Base-by-base conservation (phyloP, 768 basidiomycete species). In the Suillus spraguei region DNA sequence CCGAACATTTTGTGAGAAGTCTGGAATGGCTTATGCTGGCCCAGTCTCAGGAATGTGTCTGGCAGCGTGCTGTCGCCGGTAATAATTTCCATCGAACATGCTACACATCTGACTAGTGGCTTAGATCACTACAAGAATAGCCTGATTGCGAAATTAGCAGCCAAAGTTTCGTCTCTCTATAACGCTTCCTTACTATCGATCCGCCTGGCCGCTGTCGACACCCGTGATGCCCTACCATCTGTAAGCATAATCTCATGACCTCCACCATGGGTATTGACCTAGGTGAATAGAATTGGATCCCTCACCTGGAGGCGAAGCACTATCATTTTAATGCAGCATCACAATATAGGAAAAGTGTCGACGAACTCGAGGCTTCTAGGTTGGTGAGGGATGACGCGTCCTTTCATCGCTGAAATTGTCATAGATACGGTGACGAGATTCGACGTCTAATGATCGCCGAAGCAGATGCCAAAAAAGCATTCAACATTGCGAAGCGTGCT, bases 21-120 rank as follows among this genome's bases (percentile, higher is more conserved):
- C 71, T 97, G 49, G 87, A 92, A 70, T 84, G 77, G 66, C 82
- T 98, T 61, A 90, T 94, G 86, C 82, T 96, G 5, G 95, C 95
- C 0, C 94, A 98, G 75, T 96, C 95, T 1, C 97, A 99, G 68
- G 97, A 99, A 77, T 97, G 94, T 71, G 94, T 88, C 47, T 99
- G 96, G 96, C 95, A 97, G 72, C 85, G 90, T 67, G 95, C 95
- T 17, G 89, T 90, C 71, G 77, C 92, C 63, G 92, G 95, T 94
- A 68, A 68, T 72, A 68, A 3, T 11, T 49, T 32, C 16, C 50
- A 20, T 42, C 47, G 10, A 20, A 38, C 5, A 24, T 16, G 16
- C 35, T 56, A 56, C 42, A 3, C 39, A 5, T 56, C 47, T 62
- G 41, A 61, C 5, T 8, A 13, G 60, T 39, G 59, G 39, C 22